Evolutionary conservation across 2,329 filamentous ascomycete genomes (phyloP).

Genomic region (Davidsoniella neocaledoniae): DNA sequence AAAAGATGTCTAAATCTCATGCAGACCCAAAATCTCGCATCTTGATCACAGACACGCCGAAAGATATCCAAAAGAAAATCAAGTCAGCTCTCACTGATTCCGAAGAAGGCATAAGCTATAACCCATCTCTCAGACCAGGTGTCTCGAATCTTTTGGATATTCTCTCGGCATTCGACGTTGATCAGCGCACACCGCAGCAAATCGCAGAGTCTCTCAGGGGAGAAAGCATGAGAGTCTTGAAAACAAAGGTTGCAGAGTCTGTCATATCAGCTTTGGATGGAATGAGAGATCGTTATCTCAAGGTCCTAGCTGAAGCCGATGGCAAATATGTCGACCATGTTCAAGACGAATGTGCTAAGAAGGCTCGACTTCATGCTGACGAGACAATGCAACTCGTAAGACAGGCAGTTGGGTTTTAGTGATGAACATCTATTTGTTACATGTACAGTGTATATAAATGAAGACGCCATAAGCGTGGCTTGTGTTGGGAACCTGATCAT

Average conservation of each 20-base stretch:
- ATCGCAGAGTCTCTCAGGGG: conserved; percentile 25
- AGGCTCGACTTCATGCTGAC: conserved; percentile 44
- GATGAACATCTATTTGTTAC: not conserved
- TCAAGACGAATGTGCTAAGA: conserved; percentile 38
- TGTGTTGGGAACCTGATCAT: not conserved
- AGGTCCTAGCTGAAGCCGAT: conserved; percentile 30
- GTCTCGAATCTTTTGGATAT: conserved; percentile 79
- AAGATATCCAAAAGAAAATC: conserved; percentile 53
- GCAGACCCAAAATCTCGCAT: conserved; percentile 57
- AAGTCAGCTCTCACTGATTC: conserved; percentile 63
- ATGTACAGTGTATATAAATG: not conserved
- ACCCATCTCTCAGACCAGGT: conserved; percentile 53
- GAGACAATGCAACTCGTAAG: conserved; percentile 38
- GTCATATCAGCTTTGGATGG: conserved; percentile 35
- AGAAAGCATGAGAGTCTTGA: conserved; percentile 23
- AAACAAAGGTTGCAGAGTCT: conserved; percentile 39
- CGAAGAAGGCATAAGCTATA: conserved; percentile 48
- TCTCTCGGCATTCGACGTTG: conserved; percentile 47
- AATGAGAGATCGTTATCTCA: conserved; percentile 39
- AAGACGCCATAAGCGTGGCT: too few relatives aligned
- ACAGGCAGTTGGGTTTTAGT: conserved; percentile 32
- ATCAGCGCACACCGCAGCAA: conserved; percentile 23
- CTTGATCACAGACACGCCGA: conserved; percentile 54
- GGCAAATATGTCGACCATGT: conserved; percentile 39
- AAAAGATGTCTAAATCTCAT: conserved; percentile 94